phyloP scores from a whole-genome alignment of 2,329 filamentous ascomycete genomes.

The Fusarium nygamai region DNA sequence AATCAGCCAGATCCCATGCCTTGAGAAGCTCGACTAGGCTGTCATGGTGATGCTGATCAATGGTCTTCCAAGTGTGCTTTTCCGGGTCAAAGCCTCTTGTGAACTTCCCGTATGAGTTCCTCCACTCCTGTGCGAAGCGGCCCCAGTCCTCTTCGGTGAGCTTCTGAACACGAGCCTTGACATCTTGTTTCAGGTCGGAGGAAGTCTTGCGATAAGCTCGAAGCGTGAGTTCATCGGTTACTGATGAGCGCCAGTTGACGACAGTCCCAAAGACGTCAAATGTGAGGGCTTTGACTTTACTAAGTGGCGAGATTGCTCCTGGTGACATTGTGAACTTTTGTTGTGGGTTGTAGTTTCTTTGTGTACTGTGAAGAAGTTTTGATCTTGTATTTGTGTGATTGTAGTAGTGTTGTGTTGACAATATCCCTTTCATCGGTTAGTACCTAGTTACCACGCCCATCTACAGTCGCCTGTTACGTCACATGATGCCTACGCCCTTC shows the following conservation, averaged over 20 bases:
- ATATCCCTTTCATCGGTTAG: background rate
- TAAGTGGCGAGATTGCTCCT: slow-evolving; percentile 39
- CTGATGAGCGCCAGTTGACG: slow-evolving; percentile 79
- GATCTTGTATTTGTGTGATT: background rate
- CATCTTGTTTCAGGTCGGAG: slow-evolving; percentile 58
- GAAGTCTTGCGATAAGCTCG: slow-evolving; percentile 59
- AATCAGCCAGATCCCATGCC: slow-evolving; percentile 62
- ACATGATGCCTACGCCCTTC: slow-evolving; percentile 36
- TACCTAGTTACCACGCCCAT: background rate
- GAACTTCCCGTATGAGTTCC: slow-evolving; percentile 70
- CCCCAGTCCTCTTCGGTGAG: slow-evolving; percentile 70
- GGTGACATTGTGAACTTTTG: slow-evolving; percentile 38
- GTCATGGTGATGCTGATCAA: slow-evolving; percentile 77
- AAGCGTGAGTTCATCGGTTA: slow-evolving; percentile 67
- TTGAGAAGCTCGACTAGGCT: slow-evolving; percentile 68
- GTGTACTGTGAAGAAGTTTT: background rate
- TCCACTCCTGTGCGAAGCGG: slow-evolving; percentile 76
- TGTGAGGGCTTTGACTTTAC: slow-evolving; percentile 66
- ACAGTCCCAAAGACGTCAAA: slow-evolving; percentile 85
- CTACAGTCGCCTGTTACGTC: slow-evolving; percentile 4
- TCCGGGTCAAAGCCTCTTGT: slow-evolving; percentile 62
- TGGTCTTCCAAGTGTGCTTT: slow-evolving; percentile 67
- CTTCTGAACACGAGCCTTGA: slow-evolving; percentile 58
- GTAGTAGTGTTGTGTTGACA: background rate
- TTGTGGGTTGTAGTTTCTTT: background rate